phyloP scores from a whole-genome alignment of 2,329 filamentous ascomycete species.

The Parafenestella ontariensis region DNA sequence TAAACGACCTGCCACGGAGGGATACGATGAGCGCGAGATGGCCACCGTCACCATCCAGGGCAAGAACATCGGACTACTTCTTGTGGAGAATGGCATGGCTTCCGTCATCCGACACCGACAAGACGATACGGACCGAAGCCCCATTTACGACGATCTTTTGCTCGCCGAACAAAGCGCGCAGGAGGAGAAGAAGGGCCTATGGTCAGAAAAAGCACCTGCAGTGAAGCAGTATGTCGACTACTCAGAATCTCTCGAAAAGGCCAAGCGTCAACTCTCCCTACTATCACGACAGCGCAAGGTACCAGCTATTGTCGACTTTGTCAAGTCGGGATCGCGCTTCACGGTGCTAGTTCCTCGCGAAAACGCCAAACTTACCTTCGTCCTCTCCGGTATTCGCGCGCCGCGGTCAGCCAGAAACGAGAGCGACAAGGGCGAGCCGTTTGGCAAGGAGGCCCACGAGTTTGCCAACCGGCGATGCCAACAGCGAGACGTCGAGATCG shows the following conservation, averaged over 20 bases:
- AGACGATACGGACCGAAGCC: constrained; percentile 91
- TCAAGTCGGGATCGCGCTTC: constrained; percentile 96
- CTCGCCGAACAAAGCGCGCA: constrained; percentile 82
- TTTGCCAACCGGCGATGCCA: constrained; percentile 86
- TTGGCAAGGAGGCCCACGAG: constrained; percentile 92
- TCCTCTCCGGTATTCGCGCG: constrained; percentile 89
- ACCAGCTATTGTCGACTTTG: constrained; percentile 93
- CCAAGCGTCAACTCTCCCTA: constrained; percentile 88
- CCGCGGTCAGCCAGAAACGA: constrained; percentile 84
- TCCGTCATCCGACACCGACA: constrained; percentile 94
- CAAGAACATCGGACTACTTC: constrained; percentile 82
- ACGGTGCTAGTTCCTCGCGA: constrained; percentile 91
- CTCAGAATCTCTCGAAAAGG: constrained; percentile 91
- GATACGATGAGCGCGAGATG: constrained; percentile 93
- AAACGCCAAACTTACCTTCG: constrained; percentile 91
- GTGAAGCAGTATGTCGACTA: constrained; percentile 84
- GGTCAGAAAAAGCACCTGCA: constrained; percentile 87
- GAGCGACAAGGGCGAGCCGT: constrained; percentile 85
- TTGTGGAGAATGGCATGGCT: constrained; percentile 93
- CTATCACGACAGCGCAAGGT: constrained; percentile 91
- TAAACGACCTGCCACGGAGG: constrained; percentile 85
- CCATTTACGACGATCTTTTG: constrained; percentile 90
- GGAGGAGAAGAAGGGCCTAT: constrained; percentile 90
- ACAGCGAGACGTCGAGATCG: constrained; percentile 95
- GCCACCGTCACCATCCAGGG: constrained; percentile 83